Evolutionary conservation across 1,284 basidiomycete species (phyloP).

Genomic region (Ceratobasidium theobromae): DNA sequence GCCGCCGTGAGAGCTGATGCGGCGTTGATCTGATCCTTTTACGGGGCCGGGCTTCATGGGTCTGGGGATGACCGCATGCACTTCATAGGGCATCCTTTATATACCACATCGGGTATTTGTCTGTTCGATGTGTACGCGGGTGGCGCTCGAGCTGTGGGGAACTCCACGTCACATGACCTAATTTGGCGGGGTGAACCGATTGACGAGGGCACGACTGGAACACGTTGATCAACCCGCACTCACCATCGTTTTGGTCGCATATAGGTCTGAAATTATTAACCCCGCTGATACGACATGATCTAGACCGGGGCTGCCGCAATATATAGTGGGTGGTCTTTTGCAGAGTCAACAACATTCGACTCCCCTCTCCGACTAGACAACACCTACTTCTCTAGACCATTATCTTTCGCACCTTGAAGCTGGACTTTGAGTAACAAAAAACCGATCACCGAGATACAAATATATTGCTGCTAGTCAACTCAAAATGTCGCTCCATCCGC

Average conservation of each 20-base stretch:
- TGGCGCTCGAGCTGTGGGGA: neutral
- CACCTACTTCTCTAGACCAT: neutral
- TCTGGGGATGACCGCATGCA: neutral
- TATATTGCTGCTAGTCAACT: neutral
- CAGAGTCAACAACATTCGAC: neutral
- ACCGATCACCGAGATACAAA: neutral
- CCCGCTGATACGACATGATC: neutral
- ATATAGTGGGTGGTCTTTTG: neutral
- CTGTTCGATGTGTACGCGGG: neutral
- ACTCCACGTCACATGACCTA: constrained; percentile 1
- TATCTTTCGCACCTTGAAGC: neutral
- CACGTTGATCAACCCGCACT: constrained; percentile 17
- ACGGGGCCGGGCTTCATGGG: neutral
- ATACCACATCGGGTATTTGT: neutral
- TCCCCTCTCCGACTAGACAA: neutral
- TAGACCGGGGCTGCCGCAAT: neutral
- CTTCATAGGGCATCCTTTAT: neutral
- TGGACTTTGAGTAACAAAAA: neutral
- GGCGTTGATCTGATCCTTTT: neutral
- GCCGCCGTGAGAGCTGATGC: neutral
- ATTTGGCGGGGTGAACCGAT: neutral
- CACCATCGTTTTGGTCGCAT: neutral
- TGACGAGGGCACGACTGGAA: neutral
- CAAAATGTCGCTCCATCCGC: constrained; percentile 12
- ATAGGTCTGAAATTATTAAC: constrained; percentile 17